Base-by-base conservation (phyloP, 129 eudicot species). In the Glebionis coronaria region DNA sequence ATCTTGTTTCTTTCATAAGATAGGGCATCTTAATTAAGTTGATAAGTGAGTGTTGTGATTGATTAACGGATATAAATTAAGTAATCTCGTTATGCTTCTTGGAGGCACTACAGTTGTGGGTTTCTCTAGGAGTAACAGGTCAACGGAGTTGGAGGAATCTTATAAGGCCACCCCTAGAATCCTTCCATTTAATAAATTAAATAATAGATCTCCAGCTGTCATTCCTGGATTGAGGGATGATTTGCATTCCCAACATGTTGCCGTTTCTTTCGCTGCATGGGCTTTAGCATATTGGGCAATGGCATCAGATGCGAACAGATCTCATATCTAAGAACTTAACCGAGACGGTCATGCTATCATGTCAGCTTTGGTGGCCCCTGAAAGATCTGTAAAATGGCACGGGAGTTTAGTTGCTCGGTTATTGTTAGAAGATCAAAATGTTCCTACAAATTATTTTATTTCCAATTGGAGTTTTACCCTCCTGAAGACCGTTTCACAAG, bases 141-240 rank as follows among this genome's bases (percentile, higher is more conserved):
- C 82, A 53, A 78, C 75, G 58, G 95, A 73, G 25, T 65, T 81
- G 65, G 86, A 78, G 45, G 75, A 79, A 73, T 72, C 80, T 13
- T 52, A 12, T 44, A 82, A 65, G 31, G 35, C 67, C 42, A 69
- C 46, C 45, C 79, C 83, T 0, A 75, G 56, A 40, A 63, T 40
- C 69, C 63, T 53, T 64, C 20, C 73, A 15, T 66, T 82, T 77
- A 83, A 83, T 73, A 94, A 78, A 77, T 31, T 78, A 49, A 71
- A 66, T 52, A 87, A 78, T 47, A 78, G 56, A 45, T 77, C 80
- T 20, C 72, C 78, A 50, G 72, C 78, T 65, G 97, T 85, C 44
- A 82, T 94, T 54, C 99, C 99, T 75, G 99, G 99, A 49, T 84
- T n/a, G 38, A 90, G 97, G 99, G 99, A 94, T 87, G 99, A 94